Evolutionary conservation across 352 stramenopile species (phyloP), one percentile per base, ranked within the genome.

Genomic region (Plasmopara viticola): DNA sequence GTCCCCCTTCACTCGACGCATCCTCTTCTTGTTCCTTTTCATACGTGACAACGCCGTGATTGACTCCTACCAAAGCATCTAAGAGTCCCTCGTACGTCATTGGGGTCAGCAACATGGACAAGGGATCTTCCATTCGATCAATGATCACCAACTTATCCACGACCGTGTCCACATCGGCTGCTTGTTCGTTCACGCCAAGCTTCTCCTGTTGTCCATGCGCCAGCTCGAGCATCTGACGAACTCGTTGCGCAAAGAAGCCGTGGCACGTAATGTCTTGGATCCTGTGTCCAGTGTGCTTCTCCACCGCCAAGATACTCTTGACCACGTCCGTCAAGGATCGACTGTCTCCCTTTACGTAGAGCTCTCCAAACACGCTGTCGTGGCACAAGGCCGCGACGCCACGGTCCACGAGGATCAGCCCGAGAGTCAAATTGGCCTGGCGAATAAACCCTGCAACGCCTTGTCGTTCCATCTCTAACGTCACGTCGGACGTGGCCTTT

Each of bases 81-180:
- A 93, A 48, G 34, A 93, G 53, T 1, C 78, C 82, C 65, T 93
- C 82, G 53, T 93, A 93, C 57, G 77, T 87, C 78, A 93, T 87
- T 17, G 82, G 82, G 18, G 78, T 90, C 25, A 90, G 58, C 51
- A 93, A 48, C 77, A 93, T 86, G 5, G 82, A 87, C 55, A 89
- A 58, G 17, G 78, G 82, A 43, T 93, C 78, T 48, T 90, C 69
- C 75, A 87, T 85, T 2, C 82, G 68, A 48, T 92, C 82, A 40
- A 91, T 68, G 14, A 91, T 49, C 14, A 91, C 68, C 8, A 87
- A 49, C 42, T 77, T 83, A 29, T 86, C 64, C 30, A 90, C 75
- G 0, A 31, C 20, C 33, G 41, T 40, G 30, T 34, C 48, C 13
- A 58, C 46, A 5, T 30, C 14, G 4, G 42, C 47, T 38, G 48